Percentiles rank a stretch among this genome's conserved stretches.
These are phyloP conservation scores for Drechslera avenae DNA, from an alignment of 2,329 filamentous ascomycete species.

Conservation along the genomic window DNA sequence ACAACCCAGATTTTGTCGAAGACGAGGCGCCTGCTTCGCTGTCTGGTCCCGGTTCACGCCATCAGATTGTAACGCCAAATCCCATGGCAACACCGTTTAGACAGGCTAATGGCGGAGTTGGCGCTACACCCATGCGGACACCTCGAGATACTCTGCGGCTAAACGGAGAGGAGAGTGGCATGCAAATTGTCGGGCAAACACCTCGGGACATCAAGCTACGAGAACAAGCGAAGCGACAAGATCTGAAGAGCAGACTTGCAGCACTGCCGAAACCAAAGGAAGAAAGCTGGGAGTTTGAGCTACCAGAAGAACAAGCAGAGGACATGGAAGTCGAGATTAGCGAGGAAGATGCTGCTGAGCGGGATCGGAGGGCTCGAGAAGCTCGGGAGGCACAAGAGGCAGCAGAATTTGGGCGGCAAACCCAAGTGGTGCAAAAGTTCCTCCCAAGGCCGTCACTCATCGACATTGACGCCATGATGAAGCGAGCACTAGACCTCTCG, in stretches of 20 bases:
- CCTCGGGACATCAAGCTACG: constrained; percentile 75
- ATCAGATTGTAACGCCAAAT: constrained; percentile 88
- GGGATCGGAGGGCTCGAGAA: constrained; percentile 71
- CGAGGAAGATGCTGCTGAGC: constrained; percentile 73
- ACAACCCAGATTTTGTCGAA: constrained; percentile 88
- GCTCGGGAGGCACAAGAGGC: constrained; percentile 67
- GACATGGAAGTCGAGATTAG: constrained; percentile 56
- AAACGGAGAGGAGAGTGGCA: constrained; percentile 69
- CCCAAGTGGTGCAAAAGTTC: constrained; percentile 85
- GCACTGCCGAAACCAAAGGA: constrained; percentile 91
- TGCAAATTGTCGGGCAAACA: constrained; percentile 73
- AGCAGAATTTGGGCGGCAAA: constrained; percentile 78
- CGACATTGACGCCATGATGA: constrained; percentile 71
- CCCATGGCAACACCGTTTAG: constrained; percentile 90
- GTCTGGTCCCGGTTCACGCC: constrained; percentile 79
- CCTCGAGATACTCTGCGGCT: constrained; percentile 86
- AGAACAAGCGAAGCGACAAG: constrained; percentile 70
- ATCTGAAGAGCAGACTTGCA: constrained; percentile 74
- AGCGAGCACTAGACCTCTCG: constrained; percentile 63
- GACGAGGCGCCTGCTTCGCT: constrained; percentile 84
- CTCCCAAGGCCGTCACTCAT: constrained; percentile 78
- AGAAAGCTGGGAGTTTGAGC: constrained; percentile 89
- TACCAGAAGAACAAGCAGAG: constrained; percentile 81
- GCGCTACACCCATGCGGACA: constrained; percentile 77
- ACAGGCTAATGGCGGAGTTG: constrained; percentile 63